A percentile compares a stretch with the other conserved stretches of the same genome.
phyloP scores from a whole-genome alignment of 305 asterid genomes.

The Coffea humblotiana region DNA sequence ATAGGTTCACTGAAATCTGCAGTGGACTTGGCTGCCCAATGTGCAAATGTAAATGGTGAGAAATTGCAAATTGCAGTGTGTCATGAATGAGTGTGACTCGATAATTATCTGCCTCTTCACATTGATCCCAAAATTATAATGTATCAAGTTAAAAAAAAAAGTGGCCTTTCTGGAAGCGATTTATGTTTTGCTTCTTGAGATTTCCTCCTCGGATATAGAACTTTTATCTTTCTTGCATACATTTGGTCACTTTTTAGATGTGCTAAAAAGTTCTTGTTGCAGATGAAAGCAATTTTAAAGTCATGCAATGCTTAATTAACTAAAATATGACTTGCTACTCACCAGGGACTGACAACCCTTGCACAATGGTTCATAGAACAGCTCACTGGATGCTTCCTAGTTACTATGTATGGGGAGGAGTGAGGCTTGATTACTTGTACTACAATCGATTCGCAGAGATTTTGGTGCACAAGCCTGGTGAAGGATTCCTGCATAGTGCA shows the following conservation, averaged over 20 bases:
- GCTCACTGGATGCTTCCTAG: conserved; percentile 55
- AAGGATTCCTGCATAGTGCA: conserved; percentile 34
- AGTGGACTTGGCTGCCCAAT: conserved; percentile 49
- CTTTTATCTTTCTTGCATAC: no score
- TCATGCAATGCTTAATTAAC: background rate
- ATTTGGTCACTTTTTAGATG: background rate
- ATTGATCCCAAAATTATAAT: no score
- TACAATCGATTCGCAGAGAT: conserved; percentile 60
- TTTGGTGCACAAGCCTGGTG: conserved; percentile 73
- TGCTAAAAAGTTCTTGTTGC: background rate
- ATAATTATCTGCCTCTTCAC: no score
- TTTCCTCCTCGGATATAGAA: no score
- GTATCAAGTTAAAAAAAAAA: background rate
- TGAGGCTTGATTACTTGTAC: conserved; percentile 30
- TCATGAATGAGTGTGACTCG: background rate
- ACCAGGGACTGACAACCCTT: conserved; percentile 51
- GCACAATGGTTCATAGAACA: conserved; percentile 55
- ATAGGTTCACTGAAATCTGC: conserved; percentile 59
- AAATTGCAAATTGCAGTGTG: background rate
- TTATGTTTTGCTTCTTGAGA: background rate
- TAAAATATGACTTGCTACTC: background rate
- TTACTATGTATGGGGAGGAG: conserved; percentile 35
- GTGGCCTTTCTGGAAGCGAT: background rate
- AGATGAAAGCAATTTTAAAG: background rate
- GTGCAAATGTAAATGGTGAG: conserved; percentile 50